Percentiles rank a stretch among this genome's conserved stretches.
Evolutionary conservation across 768 basidiomycete genomes (phyloP).

Genomic region (Serendipita sp.): DNA sequence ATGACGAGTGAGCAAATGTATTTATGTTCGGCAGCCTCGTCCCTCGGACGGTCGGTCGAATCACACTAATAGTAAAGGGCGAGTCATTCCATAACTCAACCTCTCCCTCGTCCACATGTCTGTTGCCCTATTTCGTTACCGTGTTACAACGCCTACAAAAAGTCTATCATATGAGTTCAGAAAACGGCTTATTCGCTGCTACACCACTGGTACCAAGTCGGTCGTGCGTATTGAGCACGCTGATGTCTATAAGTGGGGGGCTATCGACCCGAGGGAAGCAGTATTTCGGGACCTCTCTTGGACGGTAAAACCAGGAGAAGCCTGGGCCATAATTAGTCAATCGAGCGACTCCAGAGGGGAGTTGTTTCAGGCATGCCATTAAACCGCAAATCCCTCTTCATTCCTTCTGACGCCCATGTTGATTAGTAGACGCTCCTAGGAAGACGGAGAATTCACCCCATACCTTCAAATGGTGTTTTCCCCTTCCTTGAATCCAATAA

Average conservation of each 20-base stretch:
- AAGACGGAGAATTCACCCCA: slow-evolving; percentile 47
- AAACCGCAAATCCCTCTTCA: not conserved
- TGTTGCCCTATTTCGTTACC: not conserved
- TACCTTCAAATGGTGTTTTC: slow-evolving; percentile 55
- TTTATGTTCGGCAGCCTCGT: too few species aligned
- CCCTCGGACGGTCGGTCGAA: too few species aligned
- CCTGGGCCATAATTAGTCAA: slow-evolving; percentile 61
- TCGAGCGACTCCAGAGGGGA: not conserved
- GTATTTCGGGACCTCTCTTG: slow-evolving; percentile 40
- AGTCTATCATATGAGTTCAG: not conserved
- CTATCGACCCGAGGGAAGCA: slow-evolving; percentile 25
- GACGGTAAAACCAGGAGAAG: slow-evolving; percentile 44
- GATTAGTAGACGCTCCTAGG: slow-evolving; percentile 42
- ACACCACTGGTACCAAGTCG: not conserved
- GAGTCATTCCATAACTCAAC: not conserved
- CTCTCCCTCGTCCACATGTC: not conserved
- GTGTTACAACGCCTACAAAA: too few species aligned
- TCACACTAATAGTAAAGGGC: not conserved
- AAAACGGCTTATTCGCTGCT: not conserved
- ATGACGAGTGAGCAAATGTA: slow-evolving; percentile 21
- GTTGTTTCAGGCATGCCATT: not conserved
- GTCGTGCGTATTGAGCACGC: slow-evolving; percentile 10
- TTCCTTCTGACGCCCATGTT: not conserved
- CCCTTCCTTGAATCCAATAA: slow-evolving; percentile 37
- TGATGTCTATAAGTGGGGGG: slow-evolving; percentile 8